phyloP scores from a whole-genome alignment of 495 filamentous ascomycete genomes.

The Jackrogersella minutella region DNA sequence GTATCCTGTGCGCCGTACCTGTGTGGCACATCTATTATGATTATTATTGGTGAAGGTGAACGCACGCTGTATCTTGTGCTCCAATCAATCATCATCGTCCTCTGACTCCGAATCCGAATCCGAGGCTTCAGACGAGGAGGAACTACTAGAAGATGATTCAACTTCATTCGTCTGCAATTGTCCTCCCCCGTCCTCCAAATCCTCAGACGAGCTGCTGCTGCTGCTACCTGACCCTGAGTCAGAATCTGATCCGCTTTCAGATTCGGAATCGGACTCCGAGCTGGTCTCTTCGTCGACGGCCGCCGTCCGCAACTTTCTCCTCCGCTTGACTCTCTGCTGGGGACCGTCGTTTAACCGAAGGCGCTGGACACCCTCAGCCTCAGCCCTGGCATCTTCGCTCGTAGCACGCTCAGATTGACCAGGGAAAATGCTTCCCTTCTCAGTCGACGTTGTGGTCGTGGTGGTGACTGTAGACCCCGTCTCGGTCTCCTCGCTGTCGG shows the following conservation, averaged over 20 bases:
- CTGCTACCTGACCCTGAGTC: conserved; percentile 43
- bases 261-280: conserved; percentile 49
- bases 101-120: conserved; percentile 33
- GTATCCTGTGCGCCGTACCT: conserved; percentile 31
- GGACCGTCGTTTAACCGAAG: conserved; percentile 54
- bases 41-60: background rate
- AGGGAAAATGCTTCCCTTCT: conserved; percentile 12
- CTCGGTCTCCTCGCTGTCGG: conserved; percentile 51
- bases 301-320: conserved; percentile 61
- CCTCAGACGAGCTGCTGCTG: conserved; percentile 46
- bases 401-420: conserved; percentile 19
- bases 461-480: conserved; percentile 40
- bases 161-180: conserved; percentile 22
- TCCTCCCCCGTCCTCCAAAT: conserved; percentile 28
- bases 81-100: conserved; percentile 25
- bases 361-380: conserved; percentile 46
- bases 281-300: conserved; percentile 49
- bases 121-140: conserved; percentile 39
- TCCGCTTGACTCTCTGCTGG: conserved; percentile 58
- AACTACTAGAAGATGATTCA: conserved; percentile 43
- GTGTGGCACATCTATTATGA: background rate
- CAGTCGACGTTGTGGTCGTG: conserved; percentile 41
- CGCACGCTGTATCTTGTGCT: background rate
- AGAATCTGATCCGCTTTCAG: conserved; percentile 41
- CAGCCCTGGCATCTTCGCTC: conserved; percentile 39